Base-by-base conservation (phyloP, 2,329 filamentous ascomycete genomes). In the Sclerotinia glacialis region DNA sequence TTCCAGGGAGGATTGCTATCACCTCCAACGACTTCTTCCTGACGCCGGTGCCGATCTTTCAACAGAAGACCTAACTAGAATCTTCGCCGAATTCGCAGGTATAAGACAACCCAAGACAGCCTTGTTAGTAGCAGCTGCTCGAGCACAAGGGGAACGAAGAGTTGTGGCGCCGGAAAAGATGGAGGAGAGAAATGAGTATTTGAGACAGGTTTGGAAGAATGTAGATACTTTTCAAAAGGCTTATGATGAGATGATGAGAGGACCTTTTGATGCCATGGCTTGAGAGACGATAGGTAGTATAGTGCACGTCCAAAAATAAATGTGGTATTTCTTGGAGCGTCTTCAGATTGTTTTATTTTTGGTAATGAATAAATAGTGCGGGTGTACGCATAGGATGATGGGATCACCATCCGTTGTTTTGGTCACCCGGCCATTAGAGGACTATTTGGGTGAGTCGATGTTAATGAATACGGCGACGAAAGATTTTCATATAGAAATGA, bases 101-200 rank as follows among this genome's bases (percentile, higher is more conserved):
- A 4, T 67, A 3, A n/a, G 65, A 64, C 65, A 67, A 34, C 49
- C 65, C 16, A 55, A 63, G n/a, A 67, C 65, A 11, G 59, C 65
- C 6, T 26, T 53, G 0, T 34, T 64, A n/a, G 65, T 67, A 14
- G 52, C 42, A 21, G 52, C 44, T 5, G 65, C 65, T 55, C 49
- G 65, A 49, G 65, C 65, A 47, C 65, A 67, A 44, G 65, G 65
- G 18, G 65, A 67, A 23, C 5, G 49, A n/a, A 56, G 65, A 44
- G 65, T 67, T n/a, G 42, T 46, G 8, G 26, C 54, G 11, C 37
- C 28, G 11, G 65, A 63, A 21, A 55, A 42, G 1, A 42, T 63
- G 26, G 64, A 65, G 34, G 55, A 37, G 8, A 60, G 64, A 8
- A 65, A 65, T 34, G 54, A 65, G n/a, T 50, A 14, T 9, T 23